phyloP scores from a whole-genome alignment of 2,329 filamentous ascomycete species.

The Dactylellina haptotyla region DNA sequence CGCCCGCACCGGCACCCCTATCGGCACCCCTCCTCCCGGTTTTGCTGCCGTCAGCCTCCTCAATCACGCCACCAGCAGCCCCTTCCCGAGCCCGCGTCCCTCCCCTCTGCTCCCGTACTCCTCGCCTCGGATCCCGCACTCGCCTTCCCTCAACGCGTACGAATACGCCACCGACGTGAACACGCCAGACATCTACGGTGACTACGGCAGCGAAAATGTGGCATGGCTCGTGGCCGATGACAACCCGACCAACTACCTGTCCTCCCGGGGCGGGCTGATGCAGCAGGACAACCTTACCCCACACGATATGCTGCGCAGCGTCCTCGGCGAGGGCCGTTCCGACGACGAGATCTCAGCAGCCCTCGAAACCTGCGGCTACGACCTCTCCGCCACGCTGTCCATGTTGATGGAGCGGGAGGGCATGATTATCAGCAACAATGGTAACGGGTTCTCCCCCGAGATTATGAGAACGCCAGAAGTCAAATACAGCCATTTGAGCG shows the following conservation, averaged over 20 bases:
- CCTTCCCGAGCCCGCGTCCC: constrained; percentile 91
- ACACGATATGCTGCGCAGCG: constrained; percentile 96
- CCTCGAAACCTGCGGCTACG: constrained; percentile 87
- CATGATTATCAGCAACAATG: constrained; percentile 1
- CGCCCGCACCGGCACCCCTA: constrained; percentile 78
- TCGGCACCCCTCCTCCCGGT: constrained; percentile 56
- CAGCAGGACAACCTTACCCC: constrained; percentile 92
- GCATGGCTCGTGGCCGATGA: constrained; percentile 95
- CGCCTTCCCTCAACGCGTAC: constrained; percentile 92
- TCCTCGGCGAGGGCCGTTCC: constrained; percentile 85
- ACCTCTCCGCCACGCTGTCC: constrained; percentile 89
- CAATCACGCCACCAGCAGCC: constrained; percentile 72
- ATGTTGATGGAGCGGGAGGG: constrained; percentile 78
- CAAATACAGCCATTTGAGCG: constrained; percentile 35
- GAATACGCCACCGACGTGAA: constrained; percentile 81
- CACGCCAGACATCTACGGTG: constrained; percentile 85
- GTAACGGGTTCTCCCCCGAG: constrained; percentile 14
- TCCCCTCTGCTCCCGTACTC: constrained; percentile 91
- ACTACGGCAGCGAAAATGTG: constrained; percentile 91
- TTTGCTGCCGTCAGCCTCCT: constrained; percentile 68
- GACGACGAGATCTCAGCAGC: constrained; percentile 96
- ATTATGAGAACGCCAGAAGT: constrained; percentile 44
- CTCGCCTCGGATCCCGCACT: constrained; percentile 90
- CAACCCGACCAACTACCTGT: constrained; percentile 76
- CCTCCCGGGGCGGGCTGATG: constrained; percentile 67